phyloP scores from a whole-genome alignment of 116 monocot genomes.

The Trichopus zeylanicus region DNA sequence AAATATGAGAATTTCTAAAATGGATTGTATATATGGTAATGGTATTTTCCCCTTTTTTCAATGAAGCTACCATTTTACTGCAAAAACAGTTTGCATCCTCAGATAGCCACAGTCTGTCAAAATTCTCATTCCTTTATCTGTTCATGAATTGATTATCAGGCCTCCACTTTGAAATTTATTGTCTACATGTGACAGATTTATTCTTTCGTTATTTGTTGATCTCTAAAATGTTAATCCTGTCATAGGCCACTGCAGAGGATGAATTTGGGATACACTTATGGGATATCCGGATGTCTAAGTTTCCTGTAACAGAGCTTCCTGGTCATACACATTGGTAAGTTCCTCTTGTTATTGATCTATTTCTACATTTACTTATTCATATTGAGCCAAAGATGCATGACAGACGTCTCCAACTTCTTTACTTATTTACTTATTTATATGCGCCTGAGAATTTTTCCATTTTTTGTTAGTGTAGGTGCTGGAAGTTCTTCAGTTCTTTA shows the following conservation, averaged over 20 bases:
- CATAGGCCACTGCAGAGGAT: conserved; percentile 87
- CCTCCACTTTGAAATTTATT: too few relatives aligned
- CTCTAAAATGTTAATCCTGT: not conserved
- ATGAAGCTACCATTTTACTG: too few relatives aligned
- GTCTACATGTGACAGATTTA: too few relatives aligned
- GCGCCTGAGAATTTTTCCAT: too few relatives aligned
- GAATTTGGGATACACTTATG: conserved; percentile 79
- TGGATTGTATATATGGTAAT: too few relatives aligned
- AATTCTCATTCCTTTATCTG: too few relatives aligned
- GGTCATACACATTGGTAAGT: conserved; percentile 94
- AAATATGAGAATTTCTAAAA: too few relatives aligned
- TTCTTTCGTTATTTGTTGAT: too few relatives aligned
- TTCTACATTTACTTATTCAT: conserved; percentile 20
- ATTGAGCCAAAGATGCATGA: not conserved
- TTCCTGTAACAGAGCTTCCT: conserved; percentile 66
- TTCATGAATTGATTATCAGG: too few relatives aligned
- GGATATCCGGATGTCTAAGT: conserved; percentile 87
- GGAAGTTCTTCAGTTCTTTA: not conserved
- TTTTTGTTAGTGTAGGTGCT: not conserved
- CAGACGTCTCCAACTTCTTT: not conserved
- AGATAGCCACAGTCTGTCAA: too few relatives aligned
- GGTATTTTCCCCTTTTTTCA: too few relatives aligned
- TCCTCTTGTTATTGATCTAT: conserved; percentile 15
- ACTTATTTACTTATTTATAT: not conserved
- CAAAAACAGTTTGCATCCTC: too few relatives aligned